phyloP scores from a whole-genome alignment of 2,329 filamentous ascomycete genomes.

The Dothistroma septosporum region DNA sequence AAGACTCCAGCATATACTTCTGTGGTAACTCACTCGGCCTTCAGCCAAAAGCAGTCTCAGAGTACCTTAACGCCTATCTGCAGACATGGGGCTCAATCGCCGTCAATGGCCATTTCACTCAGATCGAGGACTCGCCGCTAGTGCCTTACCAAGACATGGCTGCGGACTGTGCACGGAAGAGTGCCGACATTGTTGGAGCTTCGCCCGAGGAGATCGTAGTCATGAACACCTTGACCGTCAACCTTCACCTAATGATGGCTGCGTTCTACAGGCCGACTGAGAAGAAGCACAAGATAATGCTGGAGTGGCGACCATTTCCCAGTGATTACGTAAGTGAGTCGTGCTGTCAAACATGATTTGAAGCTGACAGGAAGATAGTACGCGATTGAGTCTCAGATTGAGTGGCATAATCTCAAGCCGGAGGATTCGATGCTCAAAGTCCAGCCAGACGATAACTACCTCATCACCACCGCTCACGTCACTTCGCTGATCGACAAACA shows the following conservation, averaged over 20 bases:
- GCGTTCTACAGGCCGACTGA: constrained; percentile 72
- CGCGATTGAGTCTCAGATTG: constrained; percentile 75
- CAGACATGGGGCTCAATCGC: constrained; percentile 80
- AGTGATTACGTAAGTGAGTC: constrained; percentile 65
- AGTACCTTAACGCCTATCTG: constrained; percentile 66
- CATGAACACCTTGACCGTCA: constrained; percentile 81
- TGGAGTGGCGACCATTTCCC: constrained; percentile 85
- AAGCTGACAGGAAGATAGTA: constrained; percentile 54
- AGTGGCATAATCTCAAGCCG: constrained; percentile 64
- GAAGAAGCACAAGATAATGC: constrained; percentile 70
- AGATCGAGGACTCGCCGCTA: constrained; percentile 57
- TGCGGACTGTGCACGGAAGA: constrained; percentile 64
- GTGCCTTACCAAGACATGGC: constrained; percentile 74
- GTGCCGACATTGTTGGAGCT: constrained; percentile 71
- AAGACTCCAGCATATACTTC: constrained; percentile 65
- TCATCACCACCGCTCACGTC: constrained; percentile 67
- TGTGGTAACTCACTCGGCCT: constrained; percentile 86
- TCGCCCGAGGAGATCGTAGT: constrained; percentile 69
- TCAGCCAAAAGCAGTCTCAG: constrained; percentile 65
- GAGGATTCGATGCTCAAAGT: constrained; percentile 69
- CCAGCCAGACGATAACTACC: constrained; percentile 54
- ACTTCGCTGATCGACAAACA: constrained; percentile 69
- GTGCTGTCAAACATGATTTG: not conserved
- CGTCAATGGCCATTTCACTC: constrained; percentile 68
- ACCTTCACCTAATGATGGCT: constrained; percentile 78